These are phyloP conservation scores for Pseudomassariella vexata DNA, from an alignment of 2,329 filamentous ascomycete species.

Conservation along the genomic window DNA sequence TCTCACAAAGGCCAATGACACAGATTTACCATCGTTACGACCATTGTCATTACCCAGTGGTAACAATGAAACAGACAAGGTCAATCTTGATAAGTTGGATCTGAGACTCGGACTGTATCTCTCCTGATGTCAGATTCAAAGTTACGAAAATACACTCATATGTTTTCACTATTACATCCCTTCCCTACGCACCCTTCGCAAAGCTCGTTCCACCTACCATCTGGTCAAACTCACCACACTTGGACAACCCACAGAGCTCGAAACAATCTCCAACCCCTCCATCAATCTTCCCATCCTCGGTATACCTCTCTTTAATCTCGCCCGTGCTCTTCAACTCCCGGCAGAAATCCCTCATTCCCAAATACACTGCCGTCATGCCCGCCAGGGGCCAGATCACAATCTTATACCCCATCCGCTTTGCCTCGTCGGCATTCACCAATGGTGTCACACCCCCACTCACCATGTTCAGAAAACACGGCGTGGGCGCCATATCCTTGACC, in stretches of 20 bases:
- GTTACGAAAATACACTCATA: no score
- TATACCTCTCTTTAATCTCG: conserved; percentile 20
- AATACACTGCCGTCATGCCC: conserved; percentile 22
- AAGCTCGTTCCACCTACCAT: conserved; percentile 21
- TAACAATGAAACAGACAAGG: not conserved
- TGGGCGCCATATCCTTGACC: conserved; percentile 27
- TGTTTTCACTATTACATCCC: no score
- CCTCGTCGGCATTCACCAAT: conserved; percentile 19
- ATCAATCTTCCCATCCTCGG: conserved; percentile 16
- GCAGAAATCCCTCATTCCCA: conserved; percentile 24
- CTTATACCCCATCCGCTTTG: conserved; percentile 21
- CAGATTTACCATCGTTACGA: not conserved
- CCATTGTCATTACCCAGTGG: conserved; percentile 1
- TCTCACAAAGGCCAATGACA: not conserved
- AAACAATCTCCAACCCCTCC: conserved; percentile 23
- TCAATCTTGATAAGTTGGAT: not conserved
- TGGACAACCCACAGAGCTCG: conserved; percentile 21
- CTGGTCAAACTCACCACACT: conserved; percentile 22
- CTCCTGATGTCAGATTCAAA: not conserved
- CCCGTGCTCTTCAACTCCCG: conserved; percentile 24
- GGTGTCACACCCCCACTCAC: conserved; percentile 26
- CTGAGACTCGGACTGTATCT: no score
- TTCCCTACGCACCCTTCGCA: conserved; percentile 14
- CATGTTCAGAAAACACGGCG: conserved; percentile 26
- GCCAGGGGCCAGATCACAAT: conserved; percentile 27